A percentile compares a stretch with the other conserved stretches of the same genome.
phyloP scores from a whole-genome alignment of 176 grass and related monocot species.

The Hsuehochloa calcarea region DNA sequence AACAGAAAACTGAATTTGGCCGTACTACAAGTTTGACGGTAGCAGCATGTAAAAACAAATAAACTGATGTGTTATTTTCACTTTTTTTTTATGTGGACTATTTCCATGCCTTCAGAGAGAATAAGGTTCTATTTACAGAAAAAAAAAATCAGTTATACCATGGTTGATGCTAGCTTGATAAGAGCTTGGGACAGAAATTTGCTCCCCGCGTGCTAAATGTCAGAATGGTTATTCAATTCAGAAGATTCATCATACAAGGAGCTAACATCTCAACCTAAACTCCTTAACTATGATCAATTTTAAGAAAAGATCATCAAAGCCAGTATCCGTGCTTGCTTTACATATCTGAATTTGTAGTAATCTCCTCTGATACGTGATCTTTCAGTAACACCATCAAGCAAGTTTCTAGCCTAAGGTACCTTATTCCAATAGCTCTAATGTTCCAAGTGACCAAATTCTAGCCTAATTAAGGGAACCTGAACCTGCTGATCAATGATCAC shows the following conservation, averaged over 20 bases:
- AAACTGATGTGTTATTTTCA: not conserved
- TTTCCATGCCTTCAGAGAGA: too few species aligned
- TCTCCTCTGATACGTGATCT: not conserved
- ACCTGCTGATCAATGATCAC: not conserved
- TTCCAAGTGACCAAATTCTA: not conserved
- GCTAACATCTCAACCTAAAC: not conserved
- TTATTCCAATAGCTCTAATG: not conserved
- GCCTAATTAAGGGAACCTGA: not conserved
- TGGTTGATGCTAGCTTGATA: not conserved
- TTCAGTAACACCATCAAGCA: not conserved
- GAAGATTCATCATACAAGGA: not conserved
- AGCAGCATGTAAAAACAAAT: not conserved
- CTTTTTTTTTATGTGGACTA: not conserved
- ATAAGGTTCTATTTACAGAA: not conserved
- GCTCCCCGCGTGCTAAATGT: not conserved
- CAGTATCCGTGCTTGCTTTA: not conserved
- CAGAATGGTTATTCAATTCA: not conserved
- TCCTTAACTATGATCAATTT: not conserved
- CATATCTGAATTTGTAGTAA: not conserved
- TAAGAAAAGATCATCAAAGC: not conserved
- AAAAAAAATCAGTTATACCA: too few species aligned
- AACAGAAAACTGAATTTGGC: not conserved
- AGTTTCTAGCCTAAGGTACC: not conserved
- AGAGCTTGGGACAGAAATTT: not conserved
- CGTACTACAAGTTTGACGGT: not conserved